A percentile compares a stretch with the other conserved stretches of the same genome.
Evolutionary conservation across 371 early-diverging fungal species (phyloP).

Genomic region (Blakeslea trispora): DNA sequence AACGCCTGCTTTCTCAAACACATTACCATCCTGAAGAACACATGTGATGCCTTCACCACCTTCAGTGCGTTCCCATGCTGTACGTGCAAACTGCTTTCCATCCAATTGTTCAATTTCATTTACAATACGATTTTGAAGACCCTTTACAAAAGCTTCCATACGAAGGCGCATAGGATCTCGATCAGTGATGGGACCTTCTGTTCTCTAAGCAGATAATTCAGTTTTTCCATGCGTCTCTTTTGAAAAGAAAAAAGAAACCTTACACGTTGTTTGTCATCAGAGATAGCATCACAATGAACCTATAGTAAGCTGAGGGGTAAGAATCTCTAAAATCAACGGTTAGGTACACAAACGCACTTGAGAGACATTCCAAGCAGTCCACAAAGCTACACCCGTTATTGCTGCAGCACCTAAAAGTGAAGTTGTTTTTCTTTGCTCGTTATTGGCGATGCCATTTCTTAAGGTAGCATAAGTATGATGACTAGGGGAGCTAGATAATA

Average conservation of each 20-base stretch:
- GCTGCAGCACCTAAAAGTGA: too few relatives aligned
- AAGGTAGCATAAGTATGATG: too few relatives aligned
- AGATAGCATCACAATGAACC: slow-evolving; percentile 37
- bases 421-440: too few relatives aligned
- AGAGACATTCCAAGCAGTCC: too few relatives aligned
- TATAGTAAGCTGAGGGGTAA: too few relatives aligned
- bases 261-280: slow-evolving; percentile 39
- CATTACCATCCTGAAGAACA: slow-evolving; percentile 87
- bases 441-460: too few relatives aligned
- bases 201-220: slow-evolving; percentile 18
- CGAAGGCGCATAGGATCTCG: slow-evolving; percentile 72
- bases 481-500: too few relatives aligned
- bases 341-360: too few relatives aligned
- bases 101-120: slow-evolving; percentile 56
- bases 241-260: too few relatives aligned
- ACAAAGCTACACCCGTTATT: too few relatives aligned
- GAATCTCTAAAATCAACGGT: too few relatives aligned
- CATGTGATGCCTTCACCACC: slow-evolving; percentile 91
- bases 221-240: not conserved
- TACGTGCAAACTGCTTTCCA: slow-evolving; percentile 67
- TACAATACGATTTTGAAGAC: slow-evolving; percentile 72
- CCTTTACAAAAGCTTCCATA: slow-evolving; percentile 78
- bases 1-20: slow-evolving; percentile 95
- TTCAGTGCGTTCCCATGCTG: slow-evolving; percentile 80
- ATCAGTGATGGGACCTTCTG: slow-evolving; percentile 42